These are phyloP conservation scores for Curvularia sp. DNA, from an alignment of 2,329 filamentous ascomycete species.

Conservation along the genomic window DNA sequence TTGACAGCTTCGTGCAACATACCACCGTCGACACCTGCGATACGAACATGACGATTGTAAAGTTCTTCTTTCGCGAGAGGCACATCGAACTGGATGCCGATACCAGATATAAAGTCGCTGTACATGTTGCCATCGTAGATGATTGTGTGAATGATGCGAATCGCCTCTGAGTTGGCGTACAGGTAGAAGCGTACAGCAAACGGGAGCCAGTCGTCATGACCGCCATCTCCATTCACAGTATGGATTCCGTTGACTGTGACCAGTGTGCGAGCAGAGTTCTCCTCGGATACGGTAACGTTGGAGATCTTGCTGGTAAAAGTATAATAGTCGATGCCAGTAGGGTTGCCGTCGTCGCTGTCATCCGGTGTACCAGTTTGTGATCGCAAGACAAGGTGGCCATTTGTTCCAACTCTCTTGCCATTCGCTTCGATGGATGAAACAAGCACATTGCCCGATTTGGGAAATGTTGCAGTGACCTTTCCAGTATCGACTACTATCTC, in stretches of 20 bases:
- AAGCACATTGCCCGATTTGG: conserved; percentile 41
- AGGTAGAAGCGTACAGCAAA: conserved; percentile 66
- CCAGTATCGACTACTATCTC: conserved; percentile 42
- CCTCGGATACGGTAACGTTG: conserved; percentile 58
- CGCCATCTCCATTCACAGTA: conserved; percentile 28
- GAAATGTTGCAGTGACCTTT: conserved; percentile 44
- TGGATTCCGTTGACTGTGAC: conserved; percentile 57
- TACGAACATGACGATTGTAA: conserved; percentile 65
- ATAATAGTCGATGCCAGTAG: conserved; percentile 51
- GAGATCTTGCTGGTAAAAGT: conserved; percentile 61
- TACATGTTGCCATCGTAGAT: conserved; percentile 60
- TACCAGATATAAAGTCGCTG: conserved; percentile 61
- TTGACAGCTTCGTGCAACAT: conserved; percentile 65
- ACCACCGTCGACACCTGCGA: conserved; percentile 63
- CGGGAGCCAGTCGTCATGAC: conserved; percentile 60
- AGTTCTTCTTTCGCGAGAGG: conserved; percentile 61
- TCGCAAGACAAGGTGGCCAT: conserved; percentile 58
- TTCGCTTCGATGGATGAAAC: conserved; percentile 40
- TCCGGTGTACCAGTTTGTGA: conserved; percentile 58
- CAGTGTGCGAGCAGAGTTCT: conserved; percentile 54
- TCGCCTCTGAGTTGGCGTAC: conserved; percentile 63
- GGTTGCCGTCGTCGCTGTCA: conserved; percentile 48
- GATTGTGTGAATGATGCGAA: conserved; percentile 64
- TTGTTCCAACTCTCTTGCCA: conserved; percentile 53
- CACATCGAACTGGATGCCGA: conserved; percentile 64